Conservation (phyloP, 306 rosid genomes). For the Castanospermum australe region DNA sequence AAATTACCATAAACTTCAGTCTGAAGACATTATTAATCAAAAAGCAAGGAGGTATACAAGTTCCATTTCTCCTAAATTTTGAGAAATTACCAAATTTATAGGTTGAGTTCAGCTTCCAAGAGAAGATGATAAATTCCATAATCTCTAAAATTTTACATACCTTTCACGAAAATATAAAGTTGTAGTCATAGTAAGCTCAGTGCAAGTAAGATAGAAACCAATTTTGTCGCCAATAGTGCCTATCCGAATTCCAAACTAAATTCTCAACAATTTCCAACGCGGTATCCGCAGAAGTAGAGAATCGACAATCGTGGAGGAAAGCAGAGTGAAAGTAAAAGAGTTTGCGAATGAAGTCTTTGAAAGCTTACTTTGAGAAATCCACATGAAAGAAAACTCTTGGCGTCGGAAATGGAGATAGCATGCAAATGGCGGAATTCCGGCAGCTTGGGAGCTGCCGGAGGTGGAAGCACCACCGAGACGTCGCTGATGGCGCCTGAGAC, state of each 20-base stretch:
- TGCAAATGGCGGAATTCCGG: conserved; percentile 59
- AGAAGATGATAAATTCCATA: neutral
- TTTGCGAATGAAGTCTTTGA: neutral
- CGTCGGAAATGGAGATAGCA: conserved; percentile 36
- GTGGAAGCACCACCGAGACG: conserved; percentile 61
- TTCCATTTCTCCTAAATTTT: neutral
- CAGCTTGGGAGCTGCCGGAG: conserved; percentile 47
- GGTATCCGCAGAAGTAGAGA: neutral
- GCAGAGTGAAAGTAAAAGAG: conserved; percentile 12
- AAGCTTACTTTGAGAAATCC: conserved; percentile 64
- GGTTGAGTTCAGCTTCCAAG: neutral
- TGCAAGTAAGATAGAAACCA: neutral
- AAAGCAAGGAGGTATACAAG: neutral
- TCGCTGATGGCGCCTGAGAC: conserved; percentile 69
- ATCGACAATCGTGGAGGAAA: neutral
- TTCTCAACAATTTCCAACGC: neutral
- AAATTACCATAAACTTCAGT: neutral
- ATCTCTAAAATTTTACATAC: neutral
- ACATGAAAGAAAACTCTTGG: conserved; percentile 53
- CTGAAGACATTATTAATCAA: neutral
- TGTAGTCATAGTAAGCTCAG: neutral
- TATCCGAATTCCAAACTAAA: neutral
- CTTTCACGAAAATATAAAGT: neutral
- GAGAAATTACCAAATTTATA: neutral
- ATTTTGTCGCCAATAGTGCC: neutral